Percentiles rank a stretch among this genome's conserved stretches.
Evolutionary conservation across 441 rosid species (phyloP).

Genomic region (Adansonia grandidieri): DNA sequence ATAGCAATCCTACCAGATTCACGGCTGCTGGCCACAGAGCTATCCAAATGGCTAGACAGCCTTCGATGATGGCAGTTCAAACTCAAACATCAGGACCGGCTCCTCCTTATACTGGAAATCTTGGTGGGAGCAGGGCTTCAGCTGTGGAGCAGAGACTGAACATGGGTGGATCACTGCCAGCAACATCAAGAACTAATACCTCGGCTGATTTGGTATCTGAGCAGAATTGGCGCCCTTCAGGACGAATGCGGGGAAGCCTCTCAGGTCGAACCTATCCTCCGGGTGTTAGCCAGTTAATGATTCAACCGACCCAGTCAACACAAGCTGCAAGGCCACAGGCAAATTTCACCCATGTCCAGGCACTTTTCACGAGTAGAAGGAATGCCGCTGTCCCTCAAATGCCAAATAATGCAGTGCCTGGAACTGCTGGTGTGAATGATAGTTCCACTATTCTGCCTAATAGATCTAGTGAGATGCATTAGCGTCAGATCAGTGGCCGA

Average conservation of each 20-base stretch:
- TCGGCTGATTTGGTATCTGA: conserved; percentile 43
- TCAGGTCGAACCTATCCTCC: conserved; percentile 47
- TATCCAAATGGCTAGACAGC: conserved; percentile 45
- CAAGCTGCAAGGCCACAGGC: conserved; percentile 44
- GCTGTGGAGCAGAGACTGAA: conserved; percentile 45
- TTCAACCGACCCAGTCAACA: conserved; percentile 62
- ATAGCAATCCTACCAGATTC: conserved; percentile 36
- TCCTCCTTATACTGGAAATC: conserved; percentile 15
- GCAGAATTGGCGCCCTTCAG: conserved; percentile 70
- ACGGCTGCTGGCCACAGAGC: conserved; percentile 37
- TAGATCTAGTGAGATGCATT: conserved; percentile 16
- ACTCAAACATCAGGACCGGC: conserved; percentile 41
- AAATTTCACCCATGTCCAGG: conserved; percentile 33
- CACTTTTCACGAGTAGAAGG: conserved; percentile 33
- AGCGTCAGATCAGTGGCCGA: background rate
- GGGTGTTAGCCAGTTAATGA: conserved; percentile 58
- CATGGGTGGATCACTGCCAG: conserved; percentile 35
- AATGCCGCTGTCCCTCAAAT: conserved; percentile 26
- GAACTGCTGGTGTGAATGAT: conserved; percentile 7
- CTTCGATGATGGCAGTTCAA: conserved; percentile 46
- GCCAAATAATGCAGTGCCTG: conserved; percentile 30
- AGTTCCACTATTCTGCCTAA: conserved; percentile 18
- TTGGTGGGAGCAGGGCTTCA: conserved; percentile 33
- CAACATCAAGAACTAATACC: conserved; percentile 41
- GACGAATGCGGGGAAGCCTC: conserved; percentile 91